Evolutionary conservation across 768 basidiomycete species (phyloP), one percentile per base, ranked within the genome.

Genomic region (Astraeus odoratus): DNA sequence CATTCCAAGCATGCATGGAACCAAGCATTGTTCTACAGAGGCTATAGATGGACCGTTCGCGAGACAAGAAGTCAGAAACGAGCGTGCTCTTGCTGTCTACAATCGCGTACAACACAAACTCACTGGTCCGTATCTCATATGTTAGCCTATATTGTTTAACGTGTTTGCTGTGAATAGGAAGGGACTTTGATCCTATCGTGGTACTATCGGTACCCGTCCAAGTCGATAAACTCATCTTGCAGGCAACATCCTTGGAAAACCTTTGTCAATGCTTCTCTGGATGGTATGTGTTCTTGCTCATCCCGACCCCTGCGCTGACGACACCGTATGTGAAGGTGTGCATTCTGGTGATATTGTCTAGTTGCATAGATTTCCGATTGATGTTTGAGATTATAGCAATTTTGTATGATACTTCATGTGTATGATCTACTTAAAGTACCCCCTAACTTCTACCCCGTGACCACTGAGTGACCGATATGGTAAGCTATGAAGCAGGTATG

Each of bases 251-350:
- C 12, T 64, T 97, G 35, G 94, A 97, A 64, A 96, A 98, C 62
- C 78, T 98, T 2, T 96, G 92, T 62, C 94, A 95, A 61, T 93
- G 91, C 58, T 96, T 95, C 72, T 88, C 91, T 50, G 93, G 93
- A 63, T 95, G 92, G 93, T 85, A 56, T 35, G 47, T 26, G 10
- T 15, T 37, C 25, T 23, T 22, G 43, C 5, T 9, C 6, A n/a
- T 1, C 19, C 35, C 24, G 24, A 43, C 39, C 44, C 25, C 45
- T 9, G 46, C 27, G 24, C 9, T 43, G 19, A 35, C 23, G 34
- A 25, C 13, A 38, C 27, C 5, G n/a, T 23, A 42, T 49, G 31
- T 30, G 13, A 47, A 77, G 75, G 75, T 86, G 84, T 67, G 84
- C 85, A 33, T 87, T 86, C 67, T 87, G 85, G 85, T 87, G 66